phyloP scores from a whole-genome alignment of 208 protist genomes.

The Naegleria lovaniensis region DNA sequence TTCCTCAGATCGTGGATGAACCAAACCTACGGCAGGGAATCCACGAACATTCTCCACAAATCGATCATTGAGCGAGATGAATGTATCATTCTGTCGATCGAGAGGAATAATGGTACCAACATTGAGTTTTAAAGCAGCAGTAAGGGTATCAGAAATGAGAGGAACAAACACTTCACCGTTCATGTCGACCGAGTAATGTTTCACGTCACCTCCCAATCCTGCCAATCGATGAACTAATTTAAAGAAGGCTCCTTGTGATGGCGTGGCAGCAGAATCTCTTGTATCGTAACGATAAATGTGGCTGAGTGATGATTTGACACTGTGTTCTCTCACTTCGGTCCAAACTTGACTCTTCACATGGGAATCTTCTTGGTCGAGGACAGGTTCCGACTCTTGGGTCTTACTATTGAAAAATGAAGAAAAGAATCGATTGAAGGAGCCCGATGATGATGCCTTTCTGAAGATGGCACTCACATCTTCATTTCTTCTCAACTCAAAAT shows the following conservation, averaged over 20 bases:
- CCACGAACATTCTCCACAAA: not conserved
- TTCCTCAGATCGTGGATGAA: not conserved
- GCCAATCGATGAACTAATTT: not conserved
- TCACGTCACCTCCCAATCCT: not conserved
- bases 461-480: not conserved
- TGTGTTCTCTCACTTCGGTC: not conserved
- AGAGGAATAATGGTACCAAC: not conserved
- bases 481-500: not conserved
- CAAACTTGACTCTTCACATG: not conserved
- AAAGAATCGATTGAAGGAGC: not conserved
- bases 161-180: not conserved
- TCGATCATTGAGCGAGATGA: not conserved
- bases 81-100: not conserved
- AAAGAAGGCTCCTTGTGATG: not conserved
- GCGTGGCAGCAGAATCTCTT: not conserved
- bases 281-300: not conserved
- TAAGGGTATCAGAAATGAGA: not conserved
- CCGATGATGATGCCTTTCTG: not conserved
- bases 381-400: not conserved
- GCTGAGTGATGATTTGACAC: not conserved
- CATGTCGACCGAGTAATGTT: not conserved
- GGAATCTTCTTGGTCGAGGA: not conserved
- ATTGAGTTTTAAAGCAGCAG: not conserved
- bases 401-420: not conserved
- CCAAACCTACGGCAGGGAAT: not conserved